A percentile compares a stretch with the other conserved stretches of the same genome.
These are phyloP conservation scores for Panicum miliaceum DNA, from an alignment of 176 grass and related monocot species.

Conservation along the genomic window DNA sequence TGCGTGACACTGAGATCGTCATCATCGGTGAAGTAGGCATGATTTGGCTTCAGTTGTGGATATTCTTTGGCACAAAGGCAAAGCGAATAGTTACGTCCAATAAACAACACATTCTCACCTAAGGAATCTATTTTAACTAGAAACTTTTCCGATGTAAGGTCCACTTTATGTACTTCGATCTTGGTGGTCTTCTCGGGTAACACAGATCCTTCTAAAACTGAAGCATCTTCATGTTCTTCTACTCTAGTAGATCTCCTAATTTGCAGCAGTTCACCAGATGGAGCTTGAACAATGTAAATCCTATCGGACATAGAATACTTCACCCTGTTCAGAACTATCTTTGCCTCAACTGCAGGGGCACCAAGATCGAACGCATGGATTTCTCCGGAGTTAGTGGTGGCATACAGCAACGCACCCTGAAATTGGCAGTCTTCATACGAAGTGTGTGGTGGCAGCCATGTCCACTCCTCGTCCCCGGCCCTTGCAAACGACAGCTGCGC, in stretches of 20 bases:
- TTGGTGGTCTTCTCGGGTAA: not conserved
- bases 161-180: not conserved
- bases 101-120: not conserved
- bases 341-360: not conserved
- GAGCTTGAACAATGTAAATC: not conserved
- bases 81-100: not conserved
- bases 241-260: not conserved
- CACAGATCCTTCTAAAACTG: not conserved
- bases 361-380: not conserved
- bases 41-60: not conserved
- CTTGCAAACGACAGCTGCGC: not conserved
- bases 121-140: not conserved
- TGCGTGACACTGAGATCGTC: not conserved
- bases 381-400: not conserved
- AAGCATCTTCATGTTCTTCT: not conserved
- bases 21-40: not conserved
- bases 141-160: not conserved
- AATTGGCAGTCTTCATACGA: not conserved
- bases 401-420: not conserved
- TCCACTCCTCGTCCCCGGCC: constrained; percentile 4
- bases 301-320: not conserved
- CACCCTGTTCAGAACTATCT: not conserved
- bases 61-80: not conserved
- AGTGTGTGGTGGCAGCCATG: not conserved
- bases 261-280: not conserved